Percentiles rank a stretch among this genome's conserved stretches.
Conservation (phyloP, 169 alveolate genomes). For the Plasmodium adleri region DNA sequence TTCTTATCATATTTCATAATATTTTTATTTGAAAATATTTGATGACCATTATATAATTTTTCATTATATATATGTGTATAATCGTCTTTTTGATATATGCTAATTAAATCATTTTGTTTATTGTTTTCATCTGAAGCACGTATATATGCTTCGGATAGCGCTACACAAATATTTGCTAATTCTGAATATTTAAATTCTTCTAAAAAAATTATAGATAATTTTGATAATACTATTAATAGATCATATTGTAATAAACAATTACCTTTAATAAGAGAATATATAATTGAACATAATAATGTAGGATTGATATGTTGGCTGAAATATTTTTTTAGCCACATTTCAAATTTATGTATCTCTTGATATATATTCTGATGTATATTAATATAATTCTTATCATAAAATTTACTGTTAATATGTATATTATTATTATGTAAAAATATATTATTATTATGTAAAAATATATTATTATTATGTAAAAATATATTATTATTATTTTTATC, state of each 20-base stretch:
- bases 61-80: not conserved
- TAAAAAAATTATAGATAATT: constrained; percentile 48
- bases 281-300: constrained; percentile 59
- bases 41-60: not conserved
- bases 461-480: no score
- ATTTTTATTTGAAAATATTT: not conserved
- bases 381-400: no score
- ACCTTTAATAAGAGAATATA: constrained; percentile 71
- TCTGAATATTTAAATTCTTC: constrained; percentile 46
- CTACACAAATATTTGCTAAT: constrained; percentile 56
- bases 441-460: no score
- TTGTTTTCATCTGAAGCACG: constrained; percentile 69
- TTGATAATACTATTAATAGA: constrained; percentile 47
- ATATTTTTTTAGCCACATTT: constrained; percentile 17
- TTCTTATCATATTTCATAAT: constrained; percentile 20
- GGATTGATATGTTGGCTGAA: constrained; percentile 35
- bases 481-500: not conserved
- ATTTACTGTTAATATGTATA: not conserved
- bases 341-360: constrained; percentile 7
- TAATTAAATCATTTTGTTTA: constrained; percentile 25
- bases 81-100: constrained; percentile 2
- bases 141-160: constrained; percentile 59
- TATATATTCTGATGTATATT: not conserved
- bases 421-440: no score
- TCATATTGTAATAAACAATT: constrained; percentile 61